Percentiles rank a stretch among this genome's conserved stretches.
Evolutionary conservation across 2,329 filamentous ascomycete genomes (phyloP).

Genomic region (Tolypocladium capitatum): DNA sequence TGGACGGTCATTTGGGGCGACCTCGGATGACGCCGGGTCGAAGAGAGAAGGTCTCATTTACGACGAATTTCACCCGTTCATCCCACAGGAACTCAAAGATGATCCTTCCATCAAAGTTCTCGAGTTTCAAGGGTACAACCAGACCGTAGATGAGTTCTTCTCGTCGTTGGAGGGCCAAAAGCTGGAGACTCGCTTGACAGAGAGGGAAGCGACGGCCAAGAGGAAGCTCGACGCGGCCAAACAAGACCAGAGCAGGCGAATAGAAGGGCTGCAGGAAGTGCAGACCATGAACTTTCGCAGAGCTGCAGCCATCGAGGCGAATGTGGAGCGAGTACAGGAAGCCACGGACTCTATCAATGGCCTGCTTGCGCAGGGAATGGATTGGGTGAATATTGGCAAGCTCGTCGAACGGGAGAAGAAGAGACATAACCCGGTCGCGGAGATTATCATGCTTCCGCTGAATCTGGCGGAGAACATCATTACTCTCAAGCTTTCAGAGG

Average conservation of each 20-base stretch:
- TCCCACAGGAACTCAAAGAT: slow-evolving; percentile 64
- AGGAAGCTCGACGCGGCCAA: slow-evolving; percentile 75
- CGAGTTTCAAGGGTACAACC: slow-evolving; percentile 76
- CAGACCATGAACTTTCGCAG: slow-evolving; percentile 79
- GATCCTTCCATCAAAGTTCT: slow-evolving; percentile 55
- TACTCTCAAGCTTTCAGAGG: slow-evolving; percentile 65
- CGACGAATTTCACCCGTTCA: slow-evolving; percentile 90
- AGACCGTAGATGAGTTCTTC: slow-evolving; percentile 91
- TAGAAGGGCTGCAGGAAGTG: slow-evolving; percentile 69
- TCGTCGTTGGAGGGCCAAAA: slow-evolving; percentile 93
- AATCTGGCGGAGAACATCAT: slow-evolving; percentile 84
- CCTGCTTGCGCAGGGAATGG: slow-evolving; percentile 87
- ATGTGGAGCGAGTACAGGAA: slow-evolving; percentile 82
- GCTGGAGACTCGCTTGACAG: slow-evolving; percentile 67
- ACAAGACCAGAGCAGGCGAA: slow-evolving; percentile 69
- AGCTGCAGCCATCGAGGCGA: slow-evolving; percentile 80
- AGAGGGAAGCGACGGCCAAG: slow-evolving; percentile 69
- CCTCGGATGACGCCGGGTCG: slow-evolving; percentile 19
- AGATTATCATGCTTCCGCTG: slow-evolving; percentile 73
- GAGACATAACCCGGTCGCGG: slow-evolving; percentile 70
- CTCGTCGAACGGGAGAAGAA: slow-evolving; percentile 80
- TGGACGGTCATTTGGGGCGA: slow-evolving; percentile 7
- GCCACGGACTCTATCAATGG: slow-evolving; percentile 87
- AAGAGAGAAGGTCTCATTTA: slow-evolving; percentile 51
- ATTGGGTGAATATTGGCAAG: slow-evolving; percentile 85